Percentiles rank a stretch among this genome's conserved stretches.
Evolutionary conservation across 2,329 filamentous ascomycete genomes (phyloP).

Genomic region (Colletotrichum orchidophilum): DNA sequence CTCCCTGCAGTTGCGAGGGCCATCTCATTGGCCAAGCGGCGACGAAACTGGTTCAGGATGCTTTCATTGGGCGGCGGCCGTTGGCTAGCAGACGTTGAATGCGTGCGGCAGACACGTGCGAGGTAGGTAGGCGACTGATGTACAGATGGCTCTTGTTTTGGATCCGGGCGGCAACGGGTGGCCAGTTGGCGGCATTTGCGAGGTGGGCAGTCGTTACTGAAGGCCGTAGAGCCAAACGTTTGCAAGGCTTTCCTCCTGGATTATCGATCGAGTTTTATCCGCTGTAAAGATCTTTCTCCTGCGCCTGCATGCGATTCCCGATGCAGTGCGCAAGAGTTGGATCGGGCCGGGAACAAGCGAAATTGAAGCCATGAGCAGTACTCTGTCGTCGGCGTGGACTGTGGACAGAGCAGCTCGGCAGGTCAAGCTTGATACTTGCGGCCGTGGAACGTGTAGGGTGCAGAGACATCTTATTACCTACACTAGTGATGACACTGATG

Average conservation of each 20-base stretch:
- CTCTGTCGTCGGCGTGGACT: background rate
- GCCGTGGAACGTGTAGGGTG: background rate
- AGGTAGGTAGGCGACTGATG: background rate
- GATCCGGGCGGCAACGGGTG: background rate
- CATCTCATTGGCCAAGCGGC: background rate
- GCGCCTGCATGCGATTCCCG: background rate
- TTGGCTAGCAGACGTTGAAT: background rate
- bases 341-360: background rate
- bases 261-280: background rate
- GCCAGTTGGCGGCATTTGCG: background rate
- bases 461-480: background rate
- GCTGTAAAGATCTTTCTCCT: background rate
- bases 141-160: background rate
- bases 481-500: too few species aligned
- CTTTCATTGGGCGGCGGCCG: background rate
- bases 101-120: background rate
- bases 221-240: background rate
- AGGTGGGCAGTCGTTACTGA: background rate
- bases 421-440: background rate
- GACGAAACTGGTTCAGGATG: background rate
- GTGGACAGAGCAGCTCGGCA: background rate
- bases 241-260: background rate
- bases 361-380: background rate
- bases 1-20: background rate
- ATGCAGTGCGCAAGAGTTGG: background rate